A percentile compares a stretch with the other conserved stretches of the same genome.
Evolutionary conservation across 768 basidiomycete species (phyloP).

Genomic region (Boletus tomentosulus): DNA sequence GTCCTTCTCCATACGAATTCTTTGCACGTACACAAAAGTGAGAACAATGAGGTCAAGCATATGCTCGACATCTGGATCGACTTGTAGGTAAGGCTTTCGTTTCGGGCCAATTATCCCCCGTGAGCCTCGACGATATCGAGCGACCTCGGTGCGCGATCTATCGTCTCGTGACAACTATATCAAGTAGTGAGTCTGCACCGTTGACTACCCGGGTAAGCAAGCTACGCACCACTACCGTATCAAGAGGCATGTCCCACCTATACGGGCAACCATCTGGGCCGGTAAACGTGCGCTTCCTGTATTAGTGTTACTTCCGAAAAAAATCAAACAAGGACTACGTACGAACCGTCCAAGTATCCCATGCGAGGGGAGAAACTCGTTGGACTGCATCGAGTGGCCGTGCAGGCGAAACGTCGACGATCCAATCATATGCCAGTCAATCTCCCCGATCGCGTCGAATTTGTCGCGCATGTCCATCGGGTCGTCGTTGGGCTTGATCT

Average conservation of each 20-base stretch:
- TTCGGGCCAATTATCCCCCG: conserved; percentile 20
- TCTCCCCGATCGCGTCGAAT: conserved; percentile 30
- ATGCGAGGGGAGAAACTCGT: conserved; percentile 21
- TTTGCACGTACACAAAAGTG: conserved; percentile 33
- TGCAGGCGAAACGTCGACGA: conserved; percentile 30
- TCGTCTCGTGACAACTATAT: conserved; percentile 22
- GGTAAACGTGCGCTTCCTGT: conserved; percentile 29
- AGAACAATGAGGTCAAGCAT: conserved; percentile 28
- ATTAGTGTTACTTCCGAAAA: background rate
- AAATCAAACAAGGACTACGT: background rate
- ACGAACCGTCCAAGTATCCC: conserved; percentile 24
- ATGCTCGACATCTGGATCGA: conserved; percentile 16
- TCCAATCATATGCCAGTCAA: conserved; percentile 32
- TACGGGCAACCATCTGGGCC: conserved; percentile 34
- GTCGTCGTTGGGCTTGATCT: conserved; percentile 20
- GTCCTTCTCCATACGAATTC: conserved; percentile 26
- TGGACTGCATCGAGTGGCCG: conserved; percentile 23
- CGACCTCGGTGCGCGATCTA: conserved; percentile 9
- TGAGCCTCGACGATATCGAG: conserved; percentile 17
- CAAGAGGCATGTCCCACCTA: conserved; percentile 28
- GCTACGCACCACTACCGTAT: conserved; percentile 14
- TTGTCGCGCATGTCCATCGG: conserved; percentile 25
- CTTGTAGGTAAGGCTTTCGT: conserved; percentile 15
- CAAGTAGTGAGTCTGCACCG: background rate
- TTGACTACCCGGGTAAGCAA: background rate